Percentiles rank a stretch among this genome's conserved stretches.
Conservation (phyloP, 768 basidiomycete genomes). For the Crassisporium funariophilum region DNA sequence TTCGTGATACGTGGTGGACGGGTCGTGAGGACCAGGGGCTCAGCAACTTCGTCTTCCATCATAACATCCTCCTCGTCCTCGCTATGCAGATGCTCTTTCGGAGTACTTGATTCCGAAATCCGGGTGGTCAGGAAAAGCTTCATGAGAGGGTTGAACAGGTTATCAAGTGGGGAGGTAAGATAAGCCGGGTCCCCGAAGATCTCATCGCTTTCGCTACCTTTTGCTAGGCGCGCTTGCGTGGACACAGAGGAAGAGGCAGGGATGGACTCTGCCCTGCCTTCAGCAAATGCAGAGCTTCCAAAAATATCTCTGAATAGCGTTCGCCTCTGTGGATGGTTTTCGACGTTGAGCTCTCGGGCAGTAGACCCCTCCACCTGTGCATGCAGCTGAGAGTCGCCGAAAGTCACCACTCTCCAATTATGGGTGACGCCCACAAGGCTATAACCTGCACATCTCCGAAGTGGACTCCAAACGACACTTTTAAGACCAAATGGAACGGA, state of each 20-base stretch:
- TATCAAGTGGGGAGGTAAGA: slow-evolving; percentile 72
- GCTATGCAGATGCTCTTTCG: slow-evolving; percentile 14
- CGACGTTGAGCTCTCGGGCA: slow-evolving; percentile 19
- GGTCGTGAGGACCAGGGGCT: slow-evolving; percentile 6
- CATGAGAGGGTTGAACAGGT: slow-evolving; percentile 64
- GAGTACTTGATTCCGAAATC: slow-evolving; percentile 7
- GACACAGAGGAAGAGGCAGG: slow-evolving; percentile 1
- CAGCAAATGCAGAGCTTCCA: slow-evolving; percentile 69
- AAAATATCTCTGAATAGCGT: slow-evolving; percentile 93
- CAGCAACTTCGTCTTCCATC: slow-evolving; percentile 42
- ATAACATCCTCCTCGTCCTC: slow-evolving; percentile 44
- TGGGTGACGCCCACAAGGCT: slow-evolving; percentile 72
- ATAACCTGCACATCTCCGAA: slow-evolving; percentile 38
- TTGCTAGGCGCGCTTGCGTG: background rate
- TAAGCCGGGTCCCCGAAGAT: slow-evolving; percentile 74
- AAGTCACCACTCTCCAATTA: slow-evolving; percentile 62
- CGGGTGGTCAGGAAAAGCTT: slow-evolving; percentile 35
- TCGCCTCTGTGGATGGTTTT: slow-evolving; percentile 31
- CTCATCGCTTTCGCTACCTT: slow-evolving; percentile 28
- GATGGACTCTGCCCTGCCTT: slow-evolving; percentile 31
- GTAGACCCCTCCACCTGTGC: slow-evolving; percentile 38
- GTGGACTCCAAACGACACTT: slow-evolving; percentile 42
- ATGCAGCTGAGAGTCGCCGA: slow-evolving; percentile 59
- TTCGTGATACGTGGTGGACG: slow-evolving; percentile 39
- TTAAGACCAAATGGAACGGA: slow-evolving; percentile 66